A percentile compares a stretch with the other conserved stretches of the same genome.
Conservation (phyloP, 148 eudicot genomes). For the Tetragonia tetragonoides region DNA sequence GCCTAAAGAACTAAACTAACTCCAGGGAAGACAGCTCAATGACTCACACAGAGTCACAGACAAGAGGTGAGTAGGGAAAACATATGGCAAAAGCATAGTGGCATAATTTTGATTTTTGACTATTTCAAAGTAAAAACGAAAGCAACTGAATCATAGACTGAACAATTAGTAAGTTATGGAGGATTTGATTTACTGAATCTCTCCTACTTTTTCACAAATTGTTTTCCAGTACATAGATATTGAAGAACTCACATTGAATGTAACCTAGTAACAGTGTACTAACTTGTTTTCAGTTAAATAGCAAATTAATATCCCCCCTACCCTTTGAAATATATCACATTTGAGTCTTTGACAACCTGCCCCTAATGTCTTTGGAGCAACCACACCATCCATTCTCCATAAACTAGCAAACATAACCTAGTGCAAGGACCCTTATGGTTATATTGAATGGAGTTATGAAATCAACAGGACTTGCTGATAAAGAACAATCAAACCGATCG, state of each 20-base stretch:
- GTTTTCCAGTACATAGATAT: not conserved
- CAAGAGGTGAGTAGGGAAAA: not conserved
- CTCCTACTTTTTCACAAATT: not conserved
- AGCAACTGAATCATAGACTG: not conserved
- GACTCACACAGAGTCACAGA: not conserved
- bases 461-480: not conserved
- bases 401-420: not conserved
- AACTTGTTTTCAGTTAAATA: not conserved
- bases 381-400: not conserved
- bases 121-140: not conserved
- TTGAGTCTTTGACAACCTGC: not conserved
- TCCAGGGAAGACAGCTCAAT: not conserved
- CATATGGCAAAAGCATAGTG: too few species aligned
- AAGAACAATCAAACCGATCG: not conserved
- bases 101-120: not conserved
- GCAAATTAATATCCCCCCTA: not conserved
- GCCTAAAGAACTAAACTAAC: not conserved
- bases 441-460: not conserved
- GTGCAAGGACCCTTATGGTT: not conserved
- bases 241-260: not conserved
- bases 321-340: not conserved
- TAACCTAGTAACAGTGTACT: not conserved
- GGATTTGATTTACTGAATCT: not conserved
- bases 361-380: not conserved
- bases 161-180: too few species aligned